phyloP scores from a whole-genome alignment of 176 grass and related monocot genomes.

The Oryza brachyantha region DNA sequence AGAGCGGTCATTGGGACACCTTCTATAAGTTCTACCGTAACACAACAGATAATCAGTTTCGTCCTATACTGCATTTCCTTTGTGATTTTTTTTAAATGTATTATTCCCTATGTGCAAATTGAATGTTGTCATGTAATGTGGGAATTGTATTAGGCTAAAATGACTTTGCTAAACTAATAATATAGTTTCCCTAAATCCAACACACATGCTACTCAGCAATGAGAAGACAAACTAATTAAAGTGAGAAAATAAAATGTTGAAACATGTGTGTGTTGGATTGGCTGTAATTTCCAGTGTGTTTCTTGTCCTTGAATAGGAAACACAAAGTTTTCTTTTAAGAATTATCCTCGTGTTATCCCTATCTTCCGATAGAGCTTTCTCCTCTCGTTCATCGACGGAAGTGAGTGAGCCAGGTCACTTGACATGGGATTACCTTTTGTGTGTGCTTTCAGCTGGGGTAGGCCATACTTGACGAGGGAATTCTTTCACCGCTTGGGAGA shows the following conservation, averaged over 20 bases:
- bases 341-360: background rate
- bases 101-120: background rate
- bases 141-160: background rate
- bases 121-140: background rate
- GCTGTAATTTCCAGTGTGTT: background rate
- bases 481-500: constrained; percentile 91
- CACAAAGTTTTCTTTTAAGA: constrained; percentile 3
- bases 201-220: background rate
- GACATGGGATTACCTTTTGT: constrained; percentile 11
- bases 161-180: constrained; percentile 6
- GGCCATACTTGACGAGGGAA: constrained; percentile 78
- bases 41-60: constrained; percentile 97
- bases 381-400: no score
- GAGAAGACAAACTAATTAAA: constrained; percentile 22
- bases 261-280: background rate
- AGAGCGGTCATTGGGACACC: constrained; percentile 79
- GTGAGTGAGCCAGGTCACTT: no score
- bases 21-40: constrained; percentile 93
- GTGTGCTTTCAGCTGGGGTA: constrained; percentile 62
- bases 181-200: background rate
- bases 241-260: background rate
- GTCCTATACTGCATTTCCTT: constrained; percentile 45
- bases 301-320: background rate
- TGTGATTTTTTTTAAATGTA: constrained; percentile 8
- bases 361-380: no score